phyloP scores from a whole-genome alignment of 345 rosid genomes.

The Corymbia maculata region DNA sequence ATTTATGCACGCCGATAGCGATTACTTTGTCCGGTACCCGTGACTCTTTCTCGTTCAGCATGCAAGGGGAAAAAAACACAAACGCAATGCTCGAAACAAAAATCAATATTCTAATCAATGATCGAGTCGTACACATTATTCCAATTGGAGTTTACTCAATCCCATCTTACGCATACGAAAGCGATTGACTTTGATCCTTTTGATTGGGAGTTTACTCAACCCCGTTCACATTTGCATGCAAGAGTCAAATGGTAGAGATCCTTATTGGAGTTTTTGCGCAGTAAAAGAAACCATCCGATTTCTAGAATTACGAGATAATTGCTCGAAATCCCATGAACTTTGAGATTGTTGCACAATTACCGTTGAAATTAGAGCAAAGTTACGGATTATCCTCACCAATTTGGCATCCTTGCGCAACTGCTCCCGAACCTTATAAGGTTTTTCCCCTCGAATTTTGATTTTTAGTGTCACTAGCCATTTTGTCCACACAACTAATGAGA shows the following conservation, averaged over 20 bases:
- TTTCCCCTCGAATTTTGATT: not conserved
- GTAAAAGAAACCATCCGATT: not conserved
- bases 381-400: not conserved
- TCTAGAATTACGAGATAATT: not conserved
- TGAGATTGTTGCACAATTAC: not conserved
- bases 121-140: not conserved
- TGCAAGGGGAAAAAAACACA: not conserved
- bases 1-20: not conserved
- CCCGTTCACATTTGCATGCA: not conserved
- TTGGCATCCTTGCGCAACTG: not conserved
- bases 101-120: not conserved
- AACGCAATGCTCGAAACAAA: not conserved
- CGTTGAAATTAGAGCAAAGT: not conserved
- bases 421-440: not conserved
- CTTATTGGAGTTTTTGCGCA: not conserved
- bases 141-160: not conserved
- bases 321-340: not conserved
- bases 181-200: not conserved
- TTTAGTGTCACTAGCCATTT: not conserved
- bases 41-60: not conserved
- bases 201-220: not conserved
- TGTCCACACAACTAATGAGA: not conserved
- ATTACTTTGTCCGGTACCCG: not conserved
- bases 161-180: not conserved
- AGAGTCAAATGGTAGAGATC: not conserved